Percentiles rank a stretch among this genome's conserved stretches.
Evolutionary conservation across 371 early-diverging fungal species (phyloP).

Genomic region (Mortierella polycephala): DNA sequence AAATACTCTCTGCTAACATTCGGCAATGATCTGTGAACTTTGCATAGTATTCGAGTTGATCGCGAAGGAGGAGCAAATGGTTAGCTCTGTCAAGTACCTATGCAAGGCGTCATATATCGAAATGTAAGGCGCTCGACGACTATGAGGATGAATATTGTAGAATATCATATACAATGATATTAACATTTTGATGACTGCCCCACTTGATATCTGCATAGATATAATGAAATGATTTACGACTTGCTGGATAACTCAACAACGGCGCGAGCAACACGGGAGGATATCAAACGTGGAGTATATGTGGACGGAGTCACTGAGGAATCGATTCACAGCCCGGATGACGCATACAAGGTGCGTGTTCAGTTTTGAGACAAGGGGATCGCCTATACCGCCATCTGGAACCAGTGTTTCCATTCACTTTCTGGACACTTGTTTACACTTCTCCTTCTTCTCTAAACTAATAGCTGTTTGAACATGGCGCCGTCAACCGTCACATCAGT

Average conservation of each 20-base stretch:
- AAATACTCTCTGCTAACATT: background rate
- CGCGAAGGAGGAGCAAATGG: slow-evolving; percentile 55
- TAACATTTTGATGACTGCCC: background rate
- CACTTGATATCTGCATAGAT: slow-evolving; percentile 43
- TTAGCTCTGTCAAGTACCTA: slow-evolving; percentile 64
- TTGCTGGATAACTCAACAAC: slow-evolving; percentile 71
- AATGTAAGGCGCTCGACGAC: slow-evolving; percentile 57
- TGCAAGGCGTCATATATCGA: slow-evolving; percentile 88
- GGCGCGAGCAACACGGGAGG: slow-evolving; percentile 66
- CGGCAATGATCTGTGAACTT: too few species aligned
- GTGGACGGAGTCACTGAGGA: slow-evolving; percentile 70
- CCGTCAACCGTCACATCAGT: slow-evolving; percentile 65
- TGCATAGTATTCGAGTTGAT: slow-evolving; percentile 61
- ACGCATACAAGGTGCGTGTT: slow-evolving; percentile 60
- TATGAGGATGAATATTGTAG: background rate
- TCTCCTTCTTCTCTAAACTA: background rate
- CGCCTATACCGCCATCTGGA: too few species aligned
- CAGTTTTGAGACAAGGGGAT: background rate
- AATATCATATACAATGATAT: background rate
- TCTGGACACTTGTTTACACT: background rate
- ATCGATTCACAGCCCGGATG: slow-evolving; percentile 63
- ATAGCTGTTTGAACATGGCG: slow-evolving; percentile 62
- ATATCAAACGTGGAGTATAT: slow-evolving; percentile 70
- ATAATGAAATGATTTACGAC: slow-evolving; percentile 93
- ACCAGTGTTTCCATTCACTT: background rate